Conservation (phyloP, 2,329 filamentous ascomycete genomes). For the Pestalotiopsis sp. region DNA sequence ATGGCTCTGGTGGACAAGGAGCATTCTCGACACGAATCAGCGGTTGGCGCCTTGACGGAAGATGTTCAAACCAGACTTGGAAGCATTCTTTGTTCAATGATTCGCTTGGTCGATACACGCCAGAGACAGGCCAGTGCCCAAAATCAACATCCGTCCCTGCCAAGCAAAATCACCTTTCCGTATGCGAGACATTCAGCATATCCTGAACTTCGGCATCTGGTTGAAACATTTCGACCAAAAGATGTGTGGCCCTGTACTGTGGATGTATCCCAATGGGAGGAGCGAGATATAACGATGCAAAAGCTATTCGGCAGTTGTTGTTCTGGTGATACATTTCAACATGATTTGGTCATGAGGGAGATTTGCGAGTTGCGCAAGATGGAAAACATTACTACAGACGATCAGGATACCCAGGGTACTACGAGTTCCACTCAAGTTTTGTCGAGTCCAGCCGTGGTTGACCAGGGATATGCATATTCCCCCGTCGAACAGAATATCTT, state of each 20-base stretch:
- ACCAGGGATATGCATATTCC: neutral
- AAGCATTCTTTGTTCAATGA: constrained; percentile 24
- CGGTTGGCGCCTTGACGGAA: constrained; percentile 26
- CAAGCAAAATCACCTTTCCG: constrained; percentile 62
- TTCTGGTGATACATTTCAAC: constrained; percentile 57
- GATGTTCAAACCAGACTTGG: constrained; percentile 27
- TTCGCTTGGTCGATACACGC: constrained; percentile 6
- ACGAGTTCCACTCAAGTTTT: neutral
- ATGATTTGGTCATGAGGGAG: constrained; percentile 60
- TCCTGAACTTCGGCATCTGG: constrained; percentile 70
- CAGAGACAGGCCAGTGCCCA: neutral
- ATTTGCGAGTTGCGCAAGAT: constrained; percentile 18
- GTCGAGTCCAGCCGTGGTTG: neutral
- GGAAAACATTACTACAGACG: neutral
- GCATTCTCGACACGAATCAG: constrained; percentile 34
- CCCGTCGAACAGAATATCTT: neutral
- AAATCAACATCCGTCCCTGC: constrained; percentile 26
- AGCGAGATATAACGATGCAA: constrained; percentile 62
- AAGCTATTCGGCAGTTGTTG: constrained; percentile 72
- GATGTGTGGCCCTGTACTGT: constrained; percentile 86
- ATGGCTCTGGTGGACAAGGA: constrained; percentile 20
- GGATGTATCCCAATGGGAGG: constrained; percentile 61
- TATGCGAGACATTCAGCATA: constrained; percentile 92
- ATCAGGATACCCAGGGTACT: neutral
- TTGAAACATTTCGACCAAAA: constrained; percentile 66